Conservation (phyloP, 148 eudicot genomes). For the Hydrangea macrophylla region DNA sequence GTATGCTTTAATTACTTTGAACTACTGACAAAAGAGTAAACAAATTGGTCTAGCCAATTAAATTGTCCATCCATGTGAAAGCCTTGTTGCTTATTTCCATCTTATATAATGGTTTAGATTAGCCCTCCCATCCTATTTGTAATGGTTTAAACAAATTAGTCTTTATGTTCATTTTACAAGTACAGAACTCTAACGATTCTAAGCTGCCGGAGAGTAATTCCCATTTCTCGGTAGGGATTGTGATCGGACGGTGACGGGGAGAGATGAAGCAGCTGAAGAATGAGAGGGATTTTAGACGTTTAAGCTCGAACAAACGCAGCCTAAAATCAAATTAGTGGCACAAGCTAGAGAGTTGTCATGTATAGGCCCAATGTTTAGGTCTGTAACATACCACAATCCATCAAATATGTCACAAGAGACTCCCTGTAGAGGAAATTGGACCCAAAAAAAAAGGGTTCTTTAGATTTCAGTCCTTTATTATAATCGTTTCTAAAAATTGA, state of each 20-base stretch:
- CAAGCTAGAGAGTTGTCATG: constrained; percentile 84
- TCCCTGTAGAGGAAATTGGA: constrained; percentile 72
- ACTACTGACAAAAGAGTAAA: too few species aligned
- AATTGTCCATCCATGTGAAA: too few species aligned
- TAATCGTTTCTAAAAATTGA: too few species aligned
- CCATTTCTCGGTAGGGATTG: constrained; percentile 59
- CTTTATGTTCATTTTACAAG: too few species aligned
- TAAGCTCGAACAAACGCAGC: constrained; percentile 53
- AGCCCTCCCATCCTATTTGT: too few species aligned
- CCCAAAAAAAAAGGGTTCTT: too few species aligned
- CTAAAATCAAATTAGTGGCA: constrained; percentile 44
- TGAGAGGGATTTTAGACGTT: constrained; percentile 63
- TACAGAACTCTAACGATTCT: constrained; percentile 73
- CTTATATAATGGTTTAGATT: too few species aligned
- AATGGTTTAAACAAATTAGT: too few species aligned
- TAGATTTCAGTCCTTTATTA: too few species aligned
- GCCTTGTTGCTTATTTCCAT: too few species aligned
- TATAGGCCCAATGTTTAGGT: constrained; percentile 63
- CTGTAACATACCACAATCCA: constrained; percentile 82
- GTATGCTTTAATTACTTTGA: too few species aligned
- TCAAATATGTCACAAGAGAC: constrained; percentile 81
- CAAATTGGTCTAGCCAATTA: too few species aligned
- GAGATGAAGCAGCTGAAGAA: constrained; percentile 64
- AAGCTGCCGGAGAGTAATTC: constrained; percentile 35
- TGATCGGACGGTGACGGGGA: constrained; percentile 21